Percentiles rank a stretch among this genome's conserved stretches.
Conservation (phyloP, 129 eudicot genomes). For the Solidago caesia region DNA sequence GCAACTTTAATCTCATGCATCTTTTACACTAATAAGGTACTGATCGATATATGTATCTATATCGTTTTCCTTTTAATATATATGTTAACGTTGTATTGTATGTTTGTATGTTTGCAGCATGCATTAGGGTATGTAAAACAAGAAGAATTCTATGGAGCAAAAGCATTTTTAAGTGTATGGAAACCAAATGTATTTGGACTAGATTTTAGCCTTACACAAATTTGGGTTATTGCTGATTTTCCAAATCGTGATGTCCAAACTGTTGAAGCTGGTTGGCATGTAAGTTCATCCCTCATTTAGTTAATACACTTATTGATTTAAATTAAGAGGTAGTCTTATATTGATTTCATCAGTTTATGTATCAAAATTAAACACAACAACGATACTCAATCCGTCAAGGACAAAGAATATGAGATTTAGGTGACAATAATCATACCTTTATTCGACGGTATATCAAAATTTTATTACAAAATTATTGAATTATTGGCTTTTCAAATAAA, state of each 20-base stretch:
- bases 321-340: not conserved
- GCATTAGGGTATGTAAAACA: slow-evolving; percentile 61
- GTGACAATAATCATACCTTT: too few species aligned
- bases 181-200: slow-evolving; percentile 51
- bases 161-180: slow-evolving; percentile 84
- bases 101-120: slow-evolving; percentile 46
- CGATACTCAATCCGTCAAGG: too few species aligned
- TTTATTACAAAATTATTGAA: not conserved
- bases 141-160: slow-evolving; percentile 74
- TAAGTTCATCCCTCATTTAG: not conserved
- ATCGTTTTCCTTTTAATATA: too few species aligned
- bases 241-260: slow-evolving; percentile 51
- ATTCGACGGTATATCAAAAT: not conserved
- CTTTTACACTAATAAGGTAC: too few species aligned
- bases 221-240: slow-evolving; percentile 66
- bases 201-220: slow-evolving; percentile 80
- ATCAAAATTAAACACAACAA: not conserved
- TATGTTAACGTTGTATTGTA: too few species aligned
- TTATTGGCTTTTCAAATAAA: too few species aligned
- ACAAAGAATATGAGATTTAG: too few species aligned
- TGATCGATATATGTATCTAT: too few species aligned
- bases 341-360: not conserved
- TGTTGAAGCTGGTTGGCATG: slow-evolving; percentile 99
- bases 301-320: too few species aligned
- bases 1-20: not conserved